A percentile compares a stretch with the other conserved stretches of the same genome.
phyloP scores from a whole-genome alignment of 2,329 filamentous ascomycete genomes.

The Talaromyces sp. region DNA sequence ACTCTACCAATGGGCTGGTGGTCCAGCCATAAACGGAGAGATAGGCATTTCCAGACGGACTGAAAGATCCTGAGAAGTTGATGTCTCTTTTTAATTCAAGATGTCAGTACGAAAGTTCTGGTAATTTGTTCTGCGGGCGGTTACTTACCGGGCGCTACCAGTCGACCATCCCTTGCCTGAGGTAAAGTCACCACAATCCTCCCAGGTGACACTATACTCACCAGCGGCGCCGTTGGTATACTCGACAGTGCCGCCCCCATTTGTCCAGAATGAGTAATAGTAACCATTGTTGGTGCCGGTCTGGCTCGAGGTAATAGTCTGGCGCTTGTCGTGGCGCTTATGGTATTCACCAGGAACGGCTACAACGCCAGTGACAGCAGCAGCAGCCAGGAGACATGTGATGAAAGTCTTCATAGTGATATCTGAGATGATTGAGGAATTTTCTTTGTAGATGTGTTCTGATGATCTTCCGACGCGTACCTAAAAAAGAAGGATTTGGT shows the following conservation, averaged over 20 bases:
- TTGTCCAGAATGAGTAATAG: slow-evolving; percentile 56
- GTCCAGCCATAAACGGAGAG: slow-evolving; percentile 48
- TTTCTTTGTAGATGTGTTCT: too few species aligned
- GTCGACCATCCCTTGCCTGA: slow-evolving; percentile 62
- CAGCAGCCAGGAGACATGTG: neutral
- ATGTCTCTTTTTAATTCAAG: too few species aligned
- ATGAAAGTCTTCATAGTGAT: neutral
- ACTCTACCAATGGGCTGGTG: slow-evolving; percentile 39
- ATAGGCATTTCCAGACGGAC: slow-evolving; percentile 36
- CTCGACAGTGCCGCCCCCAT: slow-evolving; percentile 47
- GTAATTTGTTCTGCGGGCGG: too few species aligned
- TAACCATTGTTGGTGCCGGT: slow-evolving; percentile 47
- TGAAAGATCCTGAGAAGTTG: slow-evolving; percentile 34
- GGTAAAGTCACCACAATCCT: slow-evolving; percentile 16
- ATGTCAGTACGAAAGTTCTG: too few species aligned
- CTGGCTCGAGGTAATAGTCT: slow-evolving; percentile 23
- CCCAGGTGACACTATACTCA: slow-evolving; percentile 23
- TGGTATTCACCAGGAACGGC: slow-evolving; percentile 5
- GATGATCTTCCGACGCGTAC: too few species aligned
- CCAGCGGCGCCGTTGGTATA: slow-evolving; percentile 52
- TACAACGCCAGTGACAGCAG: neutral
- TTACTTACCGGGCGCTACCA: slow-evolving; percentile 51
- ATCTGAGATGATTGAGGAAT: neutral
- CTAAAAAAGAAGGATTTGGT: too few species aligned
- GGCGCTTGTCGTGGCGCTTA: slow-evolving; percentile 1